phyloP scores from a whole-genome alignment of 2,329 filamentous ascomycete genomes.

The Neofusicoccum ribis region DNA sequence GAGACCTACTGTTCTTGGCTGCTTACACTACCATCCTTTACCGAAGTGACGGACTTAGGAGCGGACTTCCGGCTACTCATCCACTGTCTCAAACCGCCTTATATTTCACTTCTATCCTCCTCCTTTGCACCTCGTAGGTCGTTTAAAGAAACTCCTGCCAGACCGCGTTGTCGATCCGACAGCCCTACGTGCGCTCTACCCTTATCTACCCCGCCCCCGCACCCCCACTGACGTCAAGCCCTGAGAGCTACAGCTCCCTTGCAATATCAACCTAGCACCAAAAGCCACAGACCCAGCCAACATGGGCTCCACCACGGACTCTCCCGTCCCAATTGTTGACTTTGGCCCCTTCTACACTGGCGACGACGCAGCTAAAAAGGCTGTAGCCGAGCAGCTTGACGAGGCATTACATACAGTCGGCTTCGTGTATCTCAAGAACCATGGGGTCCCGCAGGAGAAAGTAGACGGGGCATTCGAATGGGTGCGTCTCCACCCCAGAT shows the following conservation, averaged over 20 bases:
- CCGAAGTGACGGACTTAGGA: too few species aligned
- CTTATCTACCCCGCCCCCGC: conserved; percentile 2
- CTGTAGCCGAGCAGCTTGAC: conserved; percentile 37
- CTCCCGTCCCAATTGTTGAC: conserved; percentile 32
- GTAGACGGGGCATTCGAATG: conserved; percentile 33
- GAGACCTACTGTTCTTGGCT: too few species aligned
- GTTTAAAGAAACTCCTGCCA: not conserved
- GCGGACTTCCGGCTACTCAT: too few species aligned
- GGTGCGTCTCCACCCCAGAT: conserved; percentile 23
- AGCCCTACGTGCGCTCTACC: not conserved
- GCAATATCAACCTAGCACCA: not conserved
- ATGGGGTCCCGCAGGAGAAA: conserved; percentile 34
- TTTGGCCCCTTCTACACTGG: conserved; percentile 29
- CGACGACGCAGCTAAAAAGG: conserved; percentile 22
- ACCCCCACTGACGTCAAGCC: not conserved
- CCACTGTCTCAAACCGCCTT: too few species aligned
- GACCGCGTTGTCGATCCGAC: not conserved
- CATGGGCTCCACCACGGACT: not conserved
- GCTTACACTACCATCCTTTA: too few species aligned
- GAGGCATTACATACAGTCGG: conserved; percentile 39
- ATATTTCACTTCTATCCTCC: too few species aligned
- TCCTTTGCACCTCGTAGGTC: too few species aligned
- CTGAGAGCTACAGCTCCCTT: not conserved
- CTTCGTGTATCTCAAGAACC: conserved; percentile 45
- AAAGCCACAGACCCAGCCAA: not conserved